Evolutionary conservation across 2,329 filamentous ascomycete species (phyloP).

Genomic region (Pseudopithomyces chartarum): DNA sequence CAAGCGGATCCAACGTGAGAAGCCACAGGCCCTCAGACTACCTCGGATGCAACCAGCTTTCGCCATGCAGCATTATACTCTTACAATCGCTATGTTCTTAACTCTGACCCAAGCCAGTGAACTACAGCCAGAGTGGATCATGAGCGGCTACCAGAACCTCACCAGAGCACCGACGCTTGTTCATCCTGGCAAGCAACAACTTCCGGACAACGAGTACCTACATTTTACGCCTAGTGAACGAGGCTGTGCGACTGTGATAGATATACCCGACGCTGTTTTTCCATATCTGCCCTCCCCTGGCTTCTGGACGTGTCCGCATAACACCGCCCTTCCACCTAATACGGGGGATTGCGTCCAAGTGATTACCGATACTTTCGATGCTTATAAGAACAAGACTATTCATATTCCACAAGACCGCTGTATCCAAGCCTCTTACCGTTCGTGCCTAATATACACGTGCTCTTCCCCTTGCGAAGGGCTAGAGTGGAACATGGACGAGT

Average conservation of each 20-base stretch:
- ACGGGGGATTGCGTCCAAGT: conserved; percentile 2
- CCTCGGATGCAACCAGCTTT: too few species aligned
- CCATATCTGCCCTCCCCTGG: not conserved
- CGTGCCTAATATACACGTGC: conserved; percentile 5
- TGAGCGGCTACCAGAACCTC: not conserved
- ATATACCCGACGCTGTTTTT: not conserved
- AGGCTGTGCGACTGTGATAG: not conserved
- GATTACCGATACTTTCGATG: not conserved
- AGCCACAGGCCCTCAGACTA: too few species aligned
- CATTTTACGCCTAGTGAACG: not conserved
- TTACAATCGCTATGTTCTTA: not conserved
- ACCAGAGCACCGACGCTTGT: not conserved
- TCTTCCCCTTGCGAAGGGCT: not conserved
- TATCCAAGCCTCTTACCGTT: not conserved
- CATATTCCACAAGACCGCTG: not conserved
- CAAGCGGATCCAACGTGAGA: too few species aligned
- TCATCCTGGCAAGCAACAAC: not conserved
- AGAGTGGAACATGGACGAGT: not conserved
- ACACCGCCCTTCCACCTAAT: not conserved
- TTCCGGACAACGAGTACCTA: not conserved
- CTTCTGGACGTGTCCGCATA: conserved; percentile 2
- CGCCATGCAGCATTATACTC: not conserved
- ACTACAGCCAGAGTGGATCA: not conserved
- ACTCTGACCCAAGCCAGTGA: not conserved
- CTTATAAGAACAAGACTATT: not conserved